Evolutionary conservation across 2,329 filamentous ascomycete genomes (phyloP), one percentile per base, ranked within the genome.

Genomic region (Cladorrhinum sp.): DNA sequence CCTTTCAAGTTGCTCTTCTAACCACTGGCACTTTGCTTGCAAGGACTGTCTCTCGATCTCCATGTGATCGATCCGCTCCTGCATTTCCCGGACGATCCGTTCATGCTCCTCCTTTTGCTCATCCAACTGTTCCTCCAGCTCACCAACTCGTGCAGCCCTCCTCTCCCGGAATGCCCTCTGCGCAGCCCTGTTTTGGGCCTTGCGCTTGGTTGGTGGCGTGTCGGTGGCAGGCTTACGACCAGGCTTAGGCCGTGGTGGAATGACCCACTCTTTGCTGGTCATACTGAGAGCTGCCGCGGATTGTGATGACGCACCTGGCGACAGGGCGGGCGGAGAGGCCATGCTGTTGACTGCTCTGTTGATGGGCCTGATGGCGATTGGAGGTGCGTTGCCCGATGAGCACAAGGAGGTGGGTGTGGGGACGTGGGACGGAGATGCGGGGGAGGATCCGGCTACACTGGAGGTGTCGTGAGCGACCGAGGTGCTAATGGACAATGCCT

Each of bases 211-310:
- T 1, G 91, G 90, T 13, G 93, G 92, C 56, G 93, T 96, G 72
- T 97, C 93, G 36, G 91, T 96, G 51, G 92, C 91, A 2, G 93
- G 93, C 81, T 98, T 98, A 68, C 93, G 87, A 53, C 93, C 93
- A 22, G 95, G 93, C 80, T 93, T 93, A 51, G 91, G 91, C 62
- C 91, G 84, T 25, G 91, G 91, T 23, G 91, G 91, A 50, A 95
- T 87, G 23, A 93, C 83, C 91, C 91, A 95, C 85, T 93, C 89
- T 74, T 88, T 93, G 68, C 85, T 90, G 36, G 90, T 93, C 73
- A 93, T 85, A 56, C 81, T 79, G 58, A 73, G 68, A 12, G 70
- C 68, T 48, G 71, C 67, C 32, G 3, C 41, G 32, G 71, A 70
- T 38, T 79, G 77, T 52, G 75, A 75, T 63, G 70, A 69, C 20